Base-by-base conservation (phyloP, 306 rosid species). In the Mucuna pruriens region DNA sequence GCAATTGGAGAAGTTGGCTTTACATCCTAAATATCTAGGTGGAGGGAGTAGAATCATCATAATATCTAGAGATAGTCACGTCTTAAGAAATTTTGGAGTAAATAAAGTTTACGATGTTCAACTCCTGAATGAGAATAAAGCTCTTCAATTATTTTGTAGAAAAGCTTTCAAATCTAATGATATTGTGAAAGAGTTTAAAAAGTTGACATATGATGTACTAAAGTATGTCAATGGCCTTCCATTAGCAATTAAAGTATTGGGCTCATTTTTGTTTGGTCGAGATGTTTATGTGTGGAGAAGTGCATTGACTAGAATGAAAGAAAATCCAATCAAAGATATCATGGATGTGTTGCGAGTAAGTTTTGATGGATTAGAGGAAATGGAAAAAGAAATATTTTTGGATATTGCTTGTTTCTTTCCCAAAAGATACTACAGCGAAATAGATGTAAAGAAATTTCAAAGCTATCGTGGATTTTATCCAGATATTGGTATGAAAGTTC, bases 341-440 rank as follows among this genome's bases (percentile, higher is more conserved):
- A 68, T 68, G 74, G 38, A 68, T 22, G 55, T 68, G 0, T 49
- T 42, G 2, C 55, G 22, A 20, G 7, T 42, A 2, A 44, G 74
- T 68, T 42, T 11, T 44, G 55, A 68, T 6, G 38, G 15, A 9
- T 15, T 83, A 0, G 75, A 76, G 12, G 19, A 38, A 1, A 5
- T 15, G 20, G 82, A 77, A 3, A 61, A 77, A 6, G 69, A 83
- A 51, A 61, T 77, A 39, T 77, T 83, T 71, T 13, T 77, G 5
- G 70, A 83, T 16, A 83, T 83, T 39, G 83, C 83, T 48, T 83
- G 79, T 52, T 78, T 77, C 5, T 40, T 48, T 6, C 5, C 40
- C 31, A 3, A 29, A 29, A 29, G 31, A 29, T n/a, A n/a, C n/a
- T n/a, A n/a, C n/a, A n/a, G n/a, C n/a, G 31, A 29, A 29, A 3